phyloP scores from a whole-genome alignment of 208 protist species.

The Plasmodiophora brassicae region DNA sequence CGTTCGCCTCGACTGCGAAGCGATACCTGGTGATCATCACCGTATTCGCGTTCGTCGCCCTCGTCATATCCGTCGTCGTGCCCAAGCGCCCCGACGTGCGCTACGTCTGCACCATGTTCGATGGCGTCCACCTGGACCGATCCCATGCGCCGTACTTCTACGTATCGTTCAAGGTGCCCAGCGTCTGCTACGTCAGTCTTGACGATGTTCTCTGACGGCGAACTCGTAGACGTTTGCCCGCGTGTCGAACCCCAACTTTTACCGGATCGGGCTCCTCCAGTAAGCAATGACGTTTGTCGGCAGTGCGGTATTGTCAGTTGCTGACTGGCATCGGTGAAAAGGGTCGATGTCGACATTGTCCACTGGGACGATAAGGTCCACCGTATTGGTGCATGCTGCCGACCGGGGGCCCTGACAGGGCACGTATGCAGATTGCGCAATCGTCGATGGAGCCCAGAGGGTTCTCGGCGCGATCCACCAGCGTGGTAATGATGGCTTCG shows the following conservation, averaged over 20 bases:
- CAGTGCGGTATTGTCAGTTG: too few relatives aligned
- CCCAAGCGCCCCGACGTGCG: neutral
- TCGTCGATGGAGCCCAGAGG: neutral
- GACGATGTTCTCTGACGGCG: too few relatives aligned
- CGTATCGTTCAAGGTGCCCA: neutral
- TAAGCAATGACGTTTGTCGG: too few relatives aligned
- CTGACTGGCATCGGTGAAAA: neutral
- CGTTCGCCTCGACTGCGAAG: neutral
- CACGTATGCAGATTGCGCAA: neutral
- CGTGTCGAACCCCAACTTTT: neutral
- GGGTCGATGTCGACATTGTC: neutral
- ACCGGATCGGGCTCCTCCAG: too few relatives aligned
- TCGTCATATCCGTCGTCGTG: neutral
- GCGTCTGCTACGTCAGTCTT: neutral
- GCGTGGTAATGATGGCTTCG: too few relatives aligned
- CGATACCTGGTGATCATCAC: neutral
- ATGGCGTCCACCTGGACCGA: neutral
- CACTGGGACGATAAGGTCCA: neutral
- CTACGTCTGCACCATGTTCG: neutral
- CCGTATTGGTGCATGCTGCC: neutral
- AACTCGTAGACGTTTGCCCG: neutral
- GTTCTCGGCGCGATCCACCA: neutral
- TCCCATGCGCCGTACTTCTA: neutral
- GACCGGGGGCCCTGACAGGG: neutral
- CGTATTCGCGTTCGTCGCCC: neutral